These are phyloP conservation scores for Cyclocybe cylindracea DNA, from an alignment of 768 basidiomycete species.

Conservation along the genomic window DNA sequence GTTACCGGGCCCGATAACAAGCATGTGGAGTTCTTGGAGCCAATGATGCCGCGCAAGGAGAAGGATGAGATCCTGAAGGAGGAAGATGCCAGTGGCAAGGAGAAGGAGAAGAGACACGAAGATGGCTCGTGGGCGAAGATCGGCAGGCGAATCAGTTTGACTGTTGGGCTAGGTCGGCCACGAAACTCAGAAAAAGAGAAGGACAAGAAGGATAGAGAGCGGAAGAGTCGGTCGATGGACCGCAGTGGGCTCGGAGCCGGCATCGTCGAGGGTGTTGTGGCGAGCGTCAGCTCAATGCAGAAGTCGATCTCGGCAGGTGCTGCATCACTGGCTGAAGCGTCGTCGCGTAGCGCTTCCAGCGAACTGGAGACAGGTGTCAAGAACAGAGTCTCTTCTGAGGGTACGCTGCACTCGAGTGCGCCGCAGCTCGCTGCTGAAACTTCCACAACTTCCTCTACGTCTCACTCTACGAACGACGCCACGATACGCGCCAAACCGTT, in stretches of 20 bases:
- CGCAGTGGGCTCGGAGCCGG: conserved; percentile 17
- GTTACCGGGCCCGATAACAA: conserved; percentile 31
- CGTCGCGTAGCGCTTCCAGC: not conserved
- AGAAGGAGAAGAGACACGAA: conserved; percentile 32
- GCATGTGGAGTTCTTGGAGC: conserved; percentile 37
- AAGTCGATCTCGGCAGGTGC: conserved; percentile 15
- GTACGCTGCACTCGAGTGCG: not conserved
- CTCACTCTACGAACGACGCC: not conserved
- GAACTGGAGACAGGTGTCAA: not conserved
- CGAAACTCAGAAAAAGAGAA: conserved; percentile 35
- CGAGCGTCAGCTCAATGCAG: conserved; percentile 11
- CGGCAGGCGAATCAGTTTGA: conserved; percentile 61
- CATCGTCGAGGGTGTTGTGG: conserved; percentile 16
- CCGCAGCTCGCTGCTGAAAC: not conserved
- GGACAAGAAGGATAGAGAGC: conserved; percentile 31
- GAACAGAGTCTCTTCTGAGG: conserved; percentile 10
- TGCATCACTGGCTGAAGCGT: not conserved
- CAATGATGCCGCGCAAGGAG: conserved; percentile 7
- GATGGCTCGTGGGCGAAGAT: conserved; percentile 61
- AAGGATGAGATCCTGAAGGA: conserved; percentile 10
- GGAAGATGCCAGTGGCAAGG: conserved; percentile 12
- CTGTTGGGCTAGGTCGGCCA: conserved; percentile 46
- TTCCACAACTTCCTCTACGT: not conserved
- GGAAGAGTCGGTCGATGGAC: conserved; percentile 34
- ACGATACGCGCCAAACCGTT: conserved; percentile 4